Percentiles rank a stretch among this genome's conserved stretches.
phyloP scores from a whole-genome alignment of 257 asterid genomes.

The Nicotiana tabacum region DNA sequence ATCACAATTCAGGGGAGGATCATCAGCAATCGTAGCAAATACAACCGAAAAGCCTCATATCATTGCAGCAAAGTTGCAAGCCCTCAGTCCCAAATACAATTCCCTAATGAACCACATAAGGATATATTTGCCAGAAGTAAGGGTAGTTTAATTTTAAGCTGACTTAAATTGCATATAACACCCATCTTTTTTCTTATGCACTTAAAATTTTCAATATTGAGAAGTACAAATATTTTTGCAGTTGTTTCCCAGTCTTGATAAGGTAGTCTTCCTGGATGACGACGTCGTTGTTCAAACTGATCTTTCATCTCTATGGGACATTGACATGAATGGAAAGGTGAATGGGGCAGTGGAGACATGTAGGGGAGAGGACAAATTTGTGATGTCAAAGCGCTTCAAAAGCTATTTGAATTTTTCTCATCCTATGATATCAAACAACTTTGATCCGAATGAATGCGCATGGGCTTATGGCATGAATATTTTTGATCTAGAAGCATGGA shows the following conservation, averaged over 20 bases:
- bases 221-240: constrained; percentile 31
- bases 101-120: constrained; percentile 92
- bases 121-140: constrained; percentile 89
- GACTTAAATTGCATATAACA: background rate
- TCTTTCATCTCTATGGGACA: constrained; percentile 88
- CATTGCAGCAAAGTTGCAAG: constrained; percentile 93
- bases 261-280: constrained; percentile 86
- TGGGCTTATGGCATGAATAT: constrained; percentile 99
- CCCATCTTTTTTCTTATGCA: background rate
- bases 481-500: constrained; percentile 88
- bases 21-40: constrained; percentile 79
- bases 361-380: constrained; percentile 72
- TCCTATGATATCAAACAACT: constrained; percentile 64
- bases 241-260: constrained; percentile 88
- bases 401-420: constrained; percentile 91
- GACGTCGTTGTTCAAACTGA: constrained; percentile 91
- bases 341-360: constrained; percentile 99
- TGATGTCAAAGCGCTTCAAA: constrained; percentile 82
- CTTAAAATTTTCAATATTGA: background rate
- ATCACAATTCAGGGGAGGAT: constrained; percentile 86
- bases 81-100: constrained; percentile 89
- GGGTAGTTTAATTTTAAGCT: background rate
- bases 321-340: constrained; percentile 86
- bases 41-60: constrained; percentile 69
- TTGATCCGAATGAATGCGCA: constrained; percentile 84